Conservation (phyloP, 345 rosid species). For the Brassica juncea region DNA sequence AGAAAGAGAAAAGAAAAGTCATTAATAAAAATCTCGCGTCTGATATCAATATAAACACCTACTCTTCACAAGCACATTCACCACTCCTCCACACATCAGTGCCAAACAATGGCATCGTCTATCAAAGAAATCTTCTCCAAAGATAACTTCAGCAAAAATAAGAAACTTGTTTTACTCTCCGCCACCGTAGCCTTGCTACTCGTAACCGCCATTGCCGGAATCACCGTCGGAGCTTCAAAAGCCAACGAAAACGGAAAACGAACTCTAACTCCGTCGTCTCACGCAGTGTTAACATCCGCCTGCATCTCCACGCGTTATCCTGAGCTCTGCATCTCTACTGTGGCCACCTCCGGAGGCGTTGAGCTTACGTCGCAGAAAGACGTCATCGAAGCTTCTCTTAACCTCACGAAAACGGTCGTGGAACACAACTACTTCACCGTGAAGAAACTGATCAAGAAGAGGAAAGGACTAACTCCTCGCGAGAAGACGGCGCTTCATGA, state of each 20-base stretch:
- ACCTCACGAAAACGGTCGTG: constrained; percentile 52
- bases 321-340: constrained; percentile 66
- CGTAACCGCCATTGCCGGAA: constrained; percentile 23
- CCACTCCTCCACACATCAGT: constrained; percentile 10
- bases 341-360: constrained; percentile 40
- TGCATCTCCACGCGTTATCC: constrained; percentile 67
- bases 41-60: neutral
- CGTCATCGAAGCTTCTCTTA: constrained; percentile 55
- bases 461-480: constrained; percentile 48
- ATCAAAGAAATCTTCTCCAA: constrained; percentile 30
- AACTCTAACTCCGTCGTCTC: constrained; percentile 48
- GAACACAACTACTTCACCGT: constrained; percentile 52
- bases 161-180: constrained; percentile 26
- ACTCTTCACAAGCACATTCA: constrained; percentile 12
- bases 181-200: constrained; percentile 23
- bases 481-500: constrained; percentile 83
- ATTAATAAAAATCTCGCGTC: neutral
- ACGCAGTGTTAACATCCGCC: constrained; percentile 57
- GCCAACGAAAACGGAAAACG: constrained; percentile 7
- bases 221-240: constrained; percentile 34
- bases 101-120: constrained; percentile 31
- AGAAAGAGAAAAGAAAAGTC: neutral
- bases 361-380: constrained; percentile 53
- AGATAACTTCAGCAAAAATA: constrained; percentile 23
- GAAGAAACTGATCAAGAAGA: constrained; percentile 37